A percentile compares a stretch with the other conserved stretches of the same genome.
Conservation (phyloP, 192 early-diverging fungal species). For the Coemansia furcata region DNA sequence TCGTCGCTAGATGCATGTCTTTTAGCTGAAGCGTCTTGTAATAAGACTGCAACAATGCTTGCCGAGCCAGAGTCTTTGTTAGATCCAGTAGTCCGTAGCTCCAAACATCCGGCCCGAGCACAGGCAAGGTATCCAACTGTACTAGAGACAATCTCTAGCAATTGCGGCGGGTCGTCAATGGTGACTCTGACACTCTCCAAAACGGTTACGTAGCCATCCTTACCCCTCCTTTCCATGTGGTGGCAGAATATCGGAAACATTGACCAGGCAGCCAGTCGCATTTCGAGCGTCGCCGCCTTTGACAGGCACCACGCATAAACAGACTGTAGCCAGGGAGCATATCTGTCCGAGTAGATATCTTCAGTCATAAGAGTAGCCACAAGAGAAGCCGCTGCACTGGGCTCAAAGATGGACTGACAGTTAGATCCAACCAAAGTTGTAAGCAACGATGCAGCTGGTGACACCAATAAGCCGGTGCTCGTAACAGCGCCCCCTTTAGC, state of each 20-base stretch:
- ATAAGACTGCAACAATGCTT: neutral
- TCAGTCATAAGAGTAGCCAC: slow-evolving; percentile 5
- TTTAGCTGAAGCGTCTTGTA: neutral
- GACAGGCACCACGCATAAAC: slow-evolving; percentile 25
- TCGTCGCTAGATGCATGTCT: neutral
- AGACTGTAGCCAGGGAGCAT: slow-evolving; percentile 19
- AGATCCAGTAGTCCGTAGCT: neutral
- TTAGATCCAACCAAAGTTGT: neutral
- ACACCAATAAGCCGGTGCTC: neutral
- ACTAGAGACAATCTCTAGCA: slow-evolving; percentile 36
- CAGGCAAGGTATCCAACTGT: slow-evolving; percentile 37
- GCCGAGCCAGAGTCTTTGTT: neutral
- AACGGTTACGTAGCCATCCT: slow-evolving; percentile 13
- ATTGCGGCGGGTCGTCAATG: slow-evolving; percentile 29
- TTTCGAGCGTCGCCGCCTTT: slow-evolving; percentile 4
- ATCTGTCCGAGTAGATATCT: slow-evolving; percentile 11
- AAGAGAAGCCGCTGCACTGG: slow-evolving; percentile 9
- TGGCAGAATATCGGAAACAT: slow-evolving; percentile 39
- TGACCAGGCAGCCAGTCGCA: slow-evolving; percentile 33
- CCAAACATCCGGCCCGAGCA: slow-evolving; percentile 34
- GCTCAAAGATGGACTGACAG: neutral
- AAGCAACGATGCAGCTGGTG: neutral
- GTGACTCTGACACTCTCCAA: slow-evolving; percentile 19
- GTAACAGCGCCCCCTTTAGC: neutral
- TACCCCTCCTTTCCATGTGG: neutral